Conservation (phyloP, 805 yeast species). For the Metschnikowia picachoensis region DNA sequence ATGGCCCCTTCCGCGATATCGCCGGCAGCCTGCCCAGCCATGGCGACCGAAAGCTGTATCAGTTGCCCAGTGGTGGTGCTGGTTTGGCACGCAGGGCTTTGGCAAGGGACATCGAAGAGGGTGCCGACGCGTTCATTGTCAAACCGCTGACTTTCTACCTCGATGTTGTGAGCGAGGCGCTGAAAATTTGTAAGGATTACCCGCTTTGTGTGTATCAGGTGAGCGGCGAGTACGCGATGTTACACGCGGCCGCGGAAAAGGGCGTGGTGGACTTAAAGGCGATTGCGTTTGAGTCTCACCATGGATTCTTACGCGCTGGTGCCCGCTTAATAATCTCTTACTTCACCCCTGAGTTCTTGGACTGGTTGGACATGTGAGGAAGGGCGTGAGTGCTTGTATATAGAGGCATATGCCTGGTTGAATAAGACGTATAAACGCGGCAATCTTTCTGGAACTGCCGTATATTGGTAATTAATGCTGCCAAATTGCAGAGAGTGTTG, state of each 20-base stretch:
- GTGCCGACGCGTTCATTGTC: constrained; percentile 92
- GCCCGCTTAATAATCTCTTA: constrained; percentile 88
- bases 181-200: constrained; percentile 72
- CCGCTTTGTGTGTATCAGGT: constrained; percentile 97
- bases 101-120: constrained; percentile 80
- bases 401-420: neutral
- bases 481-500: neutral
- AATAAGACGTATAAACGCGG: neutral
- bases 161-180: constrained; percentile 86
- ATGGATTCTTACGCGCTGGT: constrained; percentile 93
- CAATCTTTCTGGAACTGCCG: no score
- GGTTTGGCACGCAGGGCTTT: constrained; percentile 94
- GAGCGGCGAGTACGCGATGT: constrained; percentile 95
- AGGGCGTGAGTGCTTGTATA: neutral
- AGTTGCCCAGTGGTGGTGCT: constrained; percentile 86
- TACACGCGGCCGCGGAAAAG: constrained; percentile 97
- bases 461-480: neutral
- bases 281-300: constrained; percentile 82
- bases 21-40: constrained; percentile 86
- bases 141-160: constrained; percentile 95
- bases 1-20: constrained; percentile 98
- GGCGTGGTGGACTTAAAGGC: constrained; percentile 82
- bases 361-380: constrained; percentile 61
- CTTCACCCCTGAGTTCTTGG: constrained; percentile 93
- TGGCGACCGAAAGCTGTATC: constrained; percentile 92